These are phyloP conservation scores for Lasiodiplodia hormozganensis DNA, from an alignment of 2,329 filamentous ascomycete genomes.

Conservation along the genomic window DNA sequence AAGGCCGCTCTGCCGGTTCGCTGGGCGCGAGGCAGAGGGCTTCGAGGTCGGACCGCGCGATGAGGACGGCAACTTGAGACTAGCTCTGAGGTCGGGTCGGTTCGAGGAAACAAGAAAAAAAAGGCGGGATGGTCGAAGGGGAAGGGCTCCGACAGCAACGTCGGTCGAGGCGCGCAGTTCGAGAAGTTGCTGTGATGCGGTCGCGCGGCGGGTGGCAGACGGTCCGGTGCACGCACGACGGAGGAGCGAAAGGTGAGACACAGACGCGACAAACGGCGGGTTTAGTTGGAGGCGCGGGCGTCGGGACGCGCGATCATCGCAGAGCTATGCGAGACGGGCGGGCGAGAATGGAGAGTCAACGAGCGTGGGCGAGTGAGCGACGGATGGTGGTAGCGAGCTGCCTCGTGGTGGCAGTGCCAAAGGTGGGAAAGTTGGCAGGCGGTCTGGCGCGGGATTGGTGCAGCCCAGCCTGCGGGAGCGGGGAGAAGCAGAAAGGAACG, in stretches of 20 bases:
- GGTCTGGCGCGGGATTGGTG: slow-evolving; percentile 13
- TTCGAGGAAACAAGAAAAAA: background rate
- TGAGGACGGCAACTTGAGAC: background rate
- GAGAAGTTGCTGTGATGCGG: slow-evolving; percentile 2
- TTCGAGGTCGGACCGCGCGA: slow-evolving; percentile 11
- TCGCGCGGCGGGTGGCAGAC: background rate
- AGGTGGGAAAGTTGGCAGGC: slow-evolving; percentile 28
- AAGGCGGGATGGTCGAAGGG: slow-evolving; percentile 7
- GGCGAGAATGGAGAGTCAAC: slow-evolving; percentile 14
- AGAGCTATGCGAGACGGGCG: slow-evolving; percentile 1
- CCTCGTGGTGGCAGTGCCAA: slow-evolving; percentile 20
- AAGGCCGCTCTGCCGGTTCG: slow-evolving; percentile 27
- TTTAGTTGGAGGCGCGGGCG: slow-evolving; percentile 12
- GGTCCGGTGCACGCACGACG: slow-evolving; percentile 10
- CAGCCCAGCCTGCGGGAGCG: slow-evolving; percentile 26
- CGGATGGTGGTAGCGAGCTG: slow-evolving; percentile 17
- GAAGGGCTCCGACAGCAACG: slow-evolving; percentile 3
- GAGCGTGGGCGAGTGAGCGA: slow-evolving; percentile 10
- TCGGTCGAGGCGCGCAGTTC: slow-evolving; percentile 3
- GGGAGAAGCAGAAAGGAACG: slow-evolving; percentile 11
- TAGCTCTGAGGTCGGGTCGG: slow-evolving; percentile 18
- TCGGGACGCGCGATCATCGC: slow-evolving; percentile 19
- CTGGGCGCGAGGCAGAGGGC: slow-evolving; percentile 29
- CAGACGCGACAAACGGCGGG: slow-evolving; percentile 19
- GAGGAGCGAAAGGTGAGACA: slow-evolving; percentile 22